These are phyloP conservation scores for Incumbomyces delicatus DNA, from an alignment of 2,329 filamentous ascomycete species.

Conservation along the genomic window DNA sequence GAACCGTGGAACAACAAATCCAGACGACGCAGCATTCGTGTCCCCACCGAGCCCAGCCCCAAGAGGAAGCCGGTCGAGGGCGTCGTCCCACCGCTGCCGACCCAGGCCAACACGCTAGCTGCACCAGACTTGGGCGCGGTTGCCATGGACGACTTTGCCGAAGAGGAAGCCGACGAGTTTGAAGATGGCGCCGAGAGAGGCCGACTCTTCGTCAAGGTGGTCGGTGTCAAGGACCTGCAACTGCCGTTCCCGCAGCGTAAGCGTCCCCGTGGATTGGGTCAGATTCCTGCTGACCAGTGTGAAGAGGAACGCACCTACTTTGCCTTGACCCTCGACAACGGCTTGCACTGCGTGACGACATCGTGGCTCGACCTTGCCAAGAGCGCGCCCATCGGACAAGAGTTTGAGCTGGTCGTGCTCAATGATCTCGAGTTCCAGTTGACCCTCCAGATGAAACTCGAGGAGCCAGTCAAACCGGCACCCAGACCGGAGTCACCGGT, in stretches of 20 bases:
- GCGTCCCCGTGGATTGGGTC: constrained; percentile 25
- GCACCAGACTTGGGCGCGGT: constrained; percentile 52
- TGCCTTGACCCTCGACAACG: constrained; percentile 94
- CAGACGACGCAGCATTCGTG: constrained; percentile 56
- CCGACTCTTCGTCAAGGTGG: constrained; percentile 93
- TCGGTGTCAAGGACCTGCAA: constrained; percentile 92
- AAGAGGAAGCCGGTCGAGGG: constrained; percentile 54
- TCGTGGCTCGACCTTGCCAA: constrained; percentile 87
- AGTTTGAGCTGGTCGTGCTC: constrained; percentile 94
- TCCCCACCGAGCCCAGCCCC: constrained; percentile 40
- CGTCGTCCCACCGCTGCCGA: constrained; percentile 71
- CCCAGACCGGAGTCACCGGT: constrained; percentile 27
- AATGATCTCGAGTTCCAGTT: constrained; percentile 99
- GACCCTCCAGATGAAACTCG: constrained; percentile 88
- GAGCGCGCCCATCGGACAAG: constrained; percentile 89
- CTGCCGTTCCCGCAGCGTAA: constrained; percentile 81
- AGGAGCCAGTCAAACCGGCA: constrained; percentile 56
- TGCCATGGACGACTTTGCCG: constrained; percentile 57
- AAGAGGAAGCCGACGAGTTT: constrained; percentile 39
- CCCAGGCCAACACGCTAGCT: constrained; percentile 72
- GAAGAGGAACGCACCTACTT: constrained; percentile 85
- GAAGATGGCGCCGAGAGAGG: constrained; percentile 81
- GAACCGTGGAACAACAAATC: constrained; percentile 89
- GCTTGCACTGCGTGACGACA: constrained; percentile 93
- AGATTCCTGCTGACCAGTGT: constrained; percentile 20